phyloP scores from a whole-genome alignment of 306 rosid species.

The Myrica gale region DNA sequence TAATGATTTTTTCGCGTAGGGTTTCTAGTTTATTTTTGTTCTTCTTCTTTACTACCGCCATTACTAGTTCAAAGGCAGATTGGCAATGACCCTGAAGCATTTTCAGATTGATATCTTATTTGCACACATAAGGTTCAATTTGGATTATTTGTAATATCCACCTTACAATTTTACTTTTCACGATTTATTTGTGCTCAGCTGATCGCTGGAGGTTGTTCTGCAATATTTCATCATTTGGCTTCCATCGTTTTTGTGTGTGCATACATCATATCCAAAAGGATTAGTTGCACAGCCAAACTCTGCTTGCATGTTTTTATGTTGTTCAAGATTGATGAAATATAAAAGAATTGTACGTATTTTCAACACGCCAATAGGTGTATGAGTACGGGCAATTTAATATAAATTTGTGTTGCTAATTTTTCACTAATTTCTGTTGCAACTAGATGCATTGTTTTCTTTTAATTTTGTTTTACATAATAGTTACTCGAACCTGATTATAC shows the following conservation, averaged over 20 bases:
- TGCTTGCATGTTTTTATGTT: too few species aligned
- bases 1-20: background rate
- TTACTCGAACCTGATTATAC: slow-evolving; percentile 12
- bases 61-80: background rate
- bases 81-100: background rate
- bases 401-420: background rate
- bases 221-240: background rate
- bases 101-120: slow-evolving; percentile 11
- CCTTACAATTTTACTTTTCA: background rate
- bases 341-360: too few species aligned
- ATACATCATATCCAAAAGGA: too few species aligned
- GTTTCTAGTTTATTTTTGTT: background rate
- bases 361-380: too few species aligned
- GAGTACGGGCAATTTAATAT: too few species aligned
- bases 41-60: background rate
- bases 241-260: too few species aligned
- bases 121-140: background rate
- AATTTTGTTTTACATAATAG: background rate
- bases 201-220: background rate
- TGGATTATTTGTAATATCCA: background rate
- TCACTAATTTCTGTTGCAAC: background rate
- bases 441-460: background rate
- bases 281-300: too few species aligned
- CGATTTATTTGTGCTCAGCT: background rate
- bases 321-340: too few species aligned